Evolutionary conservation across 2,329 filamentous ascomycete species (phyloP).

Genomic region (Calonectria fujianensis): DNA sequence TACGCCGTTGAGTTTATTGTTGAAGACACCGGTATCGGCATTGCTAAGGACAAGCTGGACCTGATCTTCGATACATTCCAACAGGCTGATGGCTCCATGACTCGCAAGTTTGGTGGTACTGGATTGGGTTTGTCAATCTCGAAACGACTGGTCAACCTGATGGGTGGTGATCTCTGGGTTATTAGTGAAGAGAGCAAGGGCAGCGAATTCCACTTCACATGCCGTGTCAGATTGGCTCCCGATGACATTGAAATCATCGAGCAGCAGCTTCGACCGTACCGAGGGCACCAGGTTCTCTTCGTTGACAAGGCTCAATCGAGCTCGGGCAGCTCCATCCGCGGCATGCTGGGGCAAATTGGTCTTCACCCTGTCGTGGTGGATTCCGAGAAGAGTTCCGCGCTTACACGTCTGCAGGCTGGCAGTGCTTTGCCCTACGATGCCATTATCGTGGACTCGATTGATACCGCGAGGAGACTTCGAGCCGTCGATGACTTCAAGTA

Average conservation of each 20-base stretch:
- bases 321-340: constrained; percentile 83
- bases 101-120: constrained; percentile 95
- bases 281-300: constrained; percentile 93
- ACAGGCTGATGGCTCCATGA: constrained; percentile 97
- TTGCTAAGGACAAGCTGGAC: constrained; percentile 94
- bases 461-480: constrained; percentile 89
- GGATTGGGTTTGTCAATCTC: constrained; percentile 96
- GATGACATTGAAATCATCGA: constrained; percentile 86
- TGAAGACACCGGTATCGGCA: constrained; percentile 96
- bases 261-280: constrained; percentile 92
- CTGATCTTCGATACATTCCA: constrained; percentile 99
- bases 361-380: constrained; percentile 90
- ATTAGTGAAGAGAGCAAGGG: constrained; percentile 93
- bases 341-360: constrained; percentile 86
- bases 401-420: constrained; percentile 70
- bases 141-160: constrained; percentile 93
- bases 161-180: constrained; percentile 98
- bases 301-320: constrained; percentile 92
- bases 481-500: constrained; percentile 98
- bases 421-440: constrained; percentile 88
- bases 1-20: constrained; percentile 98
- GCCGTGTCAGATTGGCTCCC: constrained; percentile 88
- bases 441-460: constrained; percentile 95
- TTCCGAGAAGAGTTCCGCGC: constrained; percentile 80
- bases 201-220: constrained; percentile 97